Percentiles rank a stretch among this genome's conserved stretches.
These are phyloP conservation scores for Colletotrichum sp. DNA, from an alignment of 2,329 filamentous ascomycete species.

Conservation along the genomic window DNA sequence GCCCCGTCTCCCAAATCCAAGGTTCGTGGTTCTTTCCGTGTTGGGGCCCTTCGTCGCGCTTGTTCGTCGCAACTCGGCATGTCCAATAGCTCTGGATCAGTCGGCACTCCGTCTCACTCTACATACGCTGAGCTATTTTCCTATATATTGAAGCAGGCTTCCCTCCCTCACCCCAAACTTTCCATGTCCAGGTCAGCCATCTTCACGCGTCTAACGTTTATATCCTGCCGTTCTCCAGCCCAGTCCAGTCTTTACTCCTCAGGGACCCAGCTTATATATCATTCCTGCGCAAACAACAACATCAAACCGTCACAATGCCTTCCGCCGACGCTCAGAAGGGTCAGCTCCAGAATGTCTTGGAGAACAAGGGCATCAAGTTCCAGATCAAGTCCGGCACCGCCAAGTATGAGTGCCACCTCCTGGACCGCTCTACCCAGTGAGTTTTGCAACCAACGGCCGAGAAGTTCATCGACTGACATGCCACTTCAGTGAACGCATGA, in stretches of 20 bases:
- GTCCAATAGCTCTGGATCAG: slow-evolving; percentile 3
- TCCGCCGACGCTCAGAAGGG: background rate
- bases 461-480: slow-evolving; percentile 20
- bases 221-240: background rate
- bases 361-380: slow-evolving; percentile 45
- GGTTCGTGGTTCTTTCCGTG: background rate
- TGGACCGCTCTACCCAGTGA: slow-evolving; percentile 51
- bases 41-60: background rate
- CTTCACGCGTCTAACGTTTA: background rate
- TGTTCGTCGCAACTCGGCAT: background rate
- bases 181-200: background rate
- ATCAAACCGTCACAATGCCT: background rate
- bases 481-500: slow-evolving; percentile 41
- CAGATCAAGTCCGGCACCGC: slow-evolving; percentile 46
- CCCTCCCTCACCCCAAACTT: background rate
- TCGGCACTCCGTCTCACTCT: background rate
- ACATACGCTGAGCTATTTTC: background rate
- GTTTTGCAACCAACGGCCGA: slow-evolving; percentile 23
- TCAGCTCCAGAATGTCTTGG: slow-evolving; percentile 3
- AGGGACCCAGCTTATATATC: background rate
- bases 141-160: background rate
- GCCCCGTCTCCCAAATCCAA: background rate
- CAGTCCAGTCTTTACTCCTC: background rate
- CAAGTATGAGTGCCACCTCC: slow-evolving; percentile 45
- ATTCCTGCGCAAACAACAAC: background rate